Percentiles rank a stretch among this genome's conserved stretches.
These are phyloP conservation scores for Yamadazyma triangularis DNA, from an alignment of 1,139 yeast species.

Conservation along the genomic window DNA sequence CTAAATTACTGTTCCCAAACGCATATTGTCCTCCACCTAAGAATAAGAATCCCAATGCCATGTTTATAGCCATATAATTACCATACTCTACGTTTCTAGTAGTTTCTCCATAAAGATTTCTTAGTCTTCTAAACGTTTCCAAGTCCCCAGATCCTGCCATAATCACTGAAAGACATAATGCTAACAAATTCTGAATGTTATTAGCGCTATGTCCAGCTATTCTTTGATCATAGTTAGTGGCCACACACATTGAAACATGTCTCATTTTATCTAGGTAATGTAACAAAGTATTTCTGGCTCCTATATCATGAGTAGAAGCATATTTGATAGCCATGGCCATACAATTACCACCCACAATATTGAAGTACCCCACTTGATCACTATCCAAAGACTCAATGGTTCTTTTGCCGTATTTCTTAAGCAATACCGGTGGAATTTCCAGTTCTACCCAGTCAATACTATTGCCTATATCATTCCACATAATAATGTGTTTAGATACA, in stretches of 20 bases:
- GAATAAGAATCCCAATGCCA: conserved; percentile 84
- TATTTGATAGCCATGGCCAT: conserved; percentile 69
- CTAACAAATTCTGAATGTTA: conserved; percentile 55
- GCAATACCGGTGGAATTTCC: conserved; percentile 48
- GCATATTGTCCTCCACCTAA: conserved; percentile 94
- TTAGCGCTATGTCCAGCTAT: conserved; percentile 55
- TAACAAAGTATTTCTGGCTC: conserved; percentile 58
- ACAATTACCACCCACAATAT: conserved; percentile 72
- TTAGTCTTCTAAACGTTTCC: conserved; percentile 65
- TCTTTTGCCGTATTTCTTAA: conserved; percentile 20
- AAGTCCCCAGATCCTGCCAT: conserved; percentile 95
- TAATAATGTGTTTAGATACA: conserved; percentile 63
- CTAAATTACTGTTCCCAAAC: conserved; percentile 57
- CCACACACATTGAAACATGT: conserved; percentile 45
- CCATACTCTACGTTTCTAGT: conserved; percentile 55
- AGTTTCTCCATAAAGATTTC: conserved; percentile 62
- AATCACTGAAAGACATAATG: conserved; percentile 63
- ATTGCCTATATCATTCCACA: conserved; percentile 67
- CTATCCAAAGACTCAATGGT: conserved; percentile 41
- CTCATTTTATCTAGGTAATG: conserved; percentile 59
- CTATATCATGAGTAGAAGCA: conserved; percentile 64
- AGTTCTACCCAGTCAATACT: conserved; percentile 57
- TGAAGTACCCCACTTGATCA: conserved; percentile 60
- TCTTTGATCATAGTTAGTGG: conserved; percentile 54
- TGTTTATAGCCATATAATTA: conserved; percentile 70